phyloP scores from a whole-genome alignment of 495 filamentous ascomycete species.

The Schizothecium vesticola region DNA sequence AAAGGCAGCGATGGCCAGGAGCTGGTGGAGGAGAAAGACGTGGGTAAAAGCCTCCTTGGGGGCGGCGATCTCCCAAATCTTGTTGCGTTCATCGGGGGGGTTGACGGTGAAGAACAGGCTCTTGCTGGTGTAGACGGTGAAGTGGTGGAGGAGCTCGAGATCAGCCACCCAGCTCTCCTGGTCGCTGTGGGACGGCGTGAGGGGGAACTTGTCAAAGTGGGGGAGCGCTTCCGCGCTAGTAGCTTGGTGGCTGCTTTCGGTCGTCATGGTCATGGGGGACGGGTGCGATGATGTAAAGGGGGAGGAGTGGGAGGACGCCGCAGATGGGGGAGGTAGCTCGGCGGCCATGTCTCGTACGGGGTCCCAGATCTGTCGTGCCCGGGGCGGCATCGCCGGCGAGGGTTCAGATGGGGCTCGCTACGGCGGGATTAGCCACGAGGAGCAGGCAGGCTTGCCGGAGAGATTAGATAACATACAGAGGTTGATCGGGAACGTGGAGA shows the following conservation, averaged over 20 bases:
- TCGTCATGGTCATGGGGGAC: background rate
- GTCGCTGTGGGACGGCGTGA: conserved; percentile 7
- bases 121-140: conserved; percentile 13
- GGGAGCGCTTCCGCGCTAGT: conserved; percentile 17
- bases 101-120: conserved; percentile 10
- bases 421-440: background rate
- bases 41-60: conserved; percentile 20
- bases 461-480: background rate
- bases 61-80: conserved; percentile 21
- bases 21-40: conserved; percentile 26
- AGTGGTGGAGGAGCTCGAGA: conserved; percentile 28
- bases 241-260: background rate
- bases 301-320: background rate
- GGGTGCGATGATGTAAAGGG: background rate
- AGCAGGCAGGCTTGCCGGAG: background rate
- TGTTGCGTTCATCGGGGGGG: background rate
- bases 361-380: background rate
- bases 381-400: background rate
- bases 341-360: background rate
- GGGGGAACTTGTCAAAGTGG: conserved; percentile 21
- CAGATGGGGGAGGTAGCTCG: background rate
- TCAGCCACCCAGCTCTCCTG: conserved; percentile 21
- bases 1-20: conserved; percentile 24
- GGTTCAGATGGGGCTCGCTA: background rate
- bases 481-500: background rate